phyloP scores from a whole-genome alignment of 305 asterid genomes.

The Fraxinus platypoda region DNA sequence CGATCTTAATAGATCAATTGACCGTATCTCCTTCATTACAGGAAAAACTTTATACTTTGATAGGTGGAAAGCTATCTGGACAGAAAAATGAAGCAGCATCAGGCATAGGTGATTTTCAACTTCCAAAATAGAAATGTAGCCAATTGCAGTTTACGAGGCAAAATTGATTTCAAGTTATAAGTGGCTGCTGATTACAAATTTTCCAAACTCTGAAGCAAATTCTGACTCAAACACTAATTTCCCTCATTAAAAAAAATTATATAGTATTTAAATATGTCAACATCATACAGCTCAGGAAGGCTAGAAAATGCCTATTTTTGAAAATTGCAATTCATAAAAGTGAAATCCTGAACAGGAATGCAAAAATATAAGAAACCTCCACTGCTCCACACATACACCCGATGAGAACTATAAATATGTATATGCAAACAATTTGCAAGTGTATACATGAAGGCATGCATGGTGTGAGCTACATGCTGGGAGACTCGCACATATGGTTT shows the following conservation, averaged over 20 bases:
- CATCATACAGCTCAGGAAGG: background rate
- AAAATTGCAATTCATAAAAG: background rate
- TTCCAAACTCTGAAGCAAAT: constrained; percentile 6
- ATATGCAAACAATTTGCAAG: background rate
- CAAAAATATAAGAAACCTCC: background rate
- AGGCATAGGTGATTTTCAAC: constrained; percentile 6
- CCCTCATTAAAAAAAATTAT: background rate
- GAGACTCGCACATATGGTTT: background rate
- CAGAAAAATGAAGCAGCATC: background rate
- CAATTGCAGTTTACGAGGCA: constrained; percentile 13
- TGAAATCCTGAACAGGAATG: background rate
- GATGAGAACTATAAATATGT: background rate
- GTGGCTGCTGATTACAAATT: constrained; percentile 5
- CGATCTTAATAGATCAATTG: constrained; percentile 19
- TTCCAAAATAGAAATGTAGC: constrained; percentile 18
- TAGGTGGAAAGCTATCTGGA: background rate
- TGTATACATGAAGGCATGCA: background rate
- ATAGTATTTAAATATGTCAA: background rate
- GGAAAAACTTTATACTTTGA: constrained; percentile 1
- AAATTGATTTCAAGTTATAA: constrained; percentile 5
- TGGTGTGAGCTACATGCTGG: background rate
- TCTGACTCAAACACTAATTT: background rate
- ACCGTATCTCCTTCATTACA: constrained; percentile 15
- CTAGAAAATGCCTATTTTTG: background rate
- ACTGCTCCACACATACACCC: background rate